Conservation (phyloP, 495 filamentous ascomycete genomes). For the Ascodesmis nigricans region DNA sequence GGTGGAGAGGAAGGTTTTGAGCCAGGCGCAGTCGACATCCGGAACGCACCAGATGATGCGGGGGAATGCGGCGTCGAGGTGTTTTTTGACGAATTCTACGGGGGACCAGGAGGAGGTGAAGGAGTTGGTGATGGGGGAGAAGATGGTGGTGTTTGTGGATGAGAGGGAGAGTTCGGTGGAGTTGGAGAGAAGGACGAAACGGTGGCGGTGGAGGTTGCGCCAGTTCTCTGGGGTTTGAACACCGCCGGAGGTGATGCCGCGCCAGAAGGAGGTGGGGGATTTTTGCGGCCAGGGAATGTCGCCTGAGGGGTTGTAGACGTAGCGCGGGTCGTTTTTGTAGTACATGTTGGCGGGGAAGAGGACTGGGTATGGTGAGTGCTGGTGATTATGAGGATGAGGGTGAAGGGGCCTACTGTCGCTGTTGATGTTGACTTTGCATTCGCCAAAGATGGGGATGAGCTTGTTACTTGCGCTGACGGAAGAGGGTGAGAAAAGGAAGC, state of each 20-base stretch:
- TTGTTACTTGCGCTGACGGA: constrained; percentile 31
- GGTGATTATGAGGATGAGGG: neutral
- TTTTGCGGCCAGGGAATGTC: constrained; percentile 36
- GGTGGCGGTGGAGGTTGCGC: constrained; percentile 47
- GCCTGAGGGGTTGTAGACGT: constrained; percentile 32
- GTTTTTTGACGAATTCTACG: constrained; percentile 22
- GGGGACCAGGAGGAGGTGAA: constrained; percentile 16
- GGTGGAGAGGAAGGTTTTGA: constrained; percentile 4
- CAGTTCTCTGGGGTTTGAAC: constrained; percentile 41
- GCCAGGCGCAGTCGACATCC: constrained; percentile 21
- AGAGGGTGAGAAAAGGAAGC: constrained; percentile 46
- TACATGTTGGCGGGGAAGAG: constrained; percentile 61
- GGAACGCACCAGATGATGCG: constrained; percentile 26
- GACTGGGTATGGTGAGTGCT: constrained; percentile 17
- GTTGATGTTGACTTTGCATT: constrained; percentile 53
- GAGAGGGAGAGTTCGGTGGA: constrained; percentile 19
- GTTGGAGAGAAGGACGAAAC: constrained; percentile 41
- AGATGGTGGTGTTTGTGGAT: constrained; percentile 2
- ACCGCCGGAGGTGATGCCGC: constrained; percentile 48
- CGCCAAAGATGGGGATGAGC: constrained; percentile 51
- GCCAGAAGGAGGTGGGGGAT: constrained; percentile 37
- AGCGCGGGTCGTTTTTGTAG: constrained; percentile 47
- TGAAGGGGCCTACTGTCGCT: constrained; percentile 34
- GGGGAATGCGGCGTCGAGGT: constrained; percentile 28
- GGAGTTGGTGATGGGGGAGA: neutral